Base-by-base conservation (phyloP, 2,329 filamentous ascomycete genomes). In the Pseudogymnoascus sp. region DNA sequence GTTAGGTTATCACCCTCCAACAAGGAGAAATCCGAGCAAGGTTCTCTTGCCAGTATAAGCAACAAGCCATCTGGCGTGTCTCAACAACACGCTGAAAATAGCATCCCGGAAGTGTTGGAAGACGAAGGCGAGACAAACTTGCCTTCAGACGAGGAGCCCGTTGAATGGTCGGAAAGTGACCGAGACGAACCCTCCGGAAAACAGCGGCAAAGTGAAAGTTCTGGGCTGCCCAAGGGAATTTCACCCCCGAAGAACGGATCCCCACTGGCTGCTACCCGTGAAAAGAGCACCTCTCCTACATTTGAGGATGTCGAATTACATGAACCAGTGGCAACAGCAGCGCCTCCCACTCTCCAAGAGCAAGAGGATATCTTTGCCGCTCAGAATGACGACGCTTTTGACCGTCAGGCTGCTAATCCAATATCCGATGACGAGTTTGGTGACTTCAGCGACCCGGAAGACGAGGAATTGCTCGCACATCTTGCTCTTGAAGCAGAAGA, bases 401-500 rank as follows among this genome's bases (percentile, higher is more conserved):
- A 64, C 66, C 67, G 36, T 3, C 64, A 67, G 39, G 58, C 62
- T 30, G 62, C 63, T n/a, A 67, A 68, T 16, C 19, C 33, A 30
- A 61, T 38, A 6, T 39, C 36, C 3, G 60, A 60, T 1, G 66
- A 77, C 36, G 77, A 82, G 33, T 79, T 79, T 42, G 84, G 87
- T 59, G 84, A 87, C 19, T 87, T 88, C 68, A 94, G 90, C 35
- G 93, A 97, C 66, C 89, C 91, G 0, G 94, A 96, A 74, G 93
- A 97, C 66, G 92, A 92, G 71, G 92, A 96, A 68, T 81, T 99
- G 5, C 82, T 97, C 62, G 85, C 84, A 5, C 91, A 93, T 67
- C 85, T 99, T 69, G 92, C 91, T 0, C 85, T 88, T 25, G 95
- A 99, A 79, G 91, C 90, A 1, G 91, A 96, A 75, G 94, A 97